Base-by-base conservation (phyloP, 2,329 filamentous ascomycete genomes). In the Colletotrichum plurivorum region DNA sequence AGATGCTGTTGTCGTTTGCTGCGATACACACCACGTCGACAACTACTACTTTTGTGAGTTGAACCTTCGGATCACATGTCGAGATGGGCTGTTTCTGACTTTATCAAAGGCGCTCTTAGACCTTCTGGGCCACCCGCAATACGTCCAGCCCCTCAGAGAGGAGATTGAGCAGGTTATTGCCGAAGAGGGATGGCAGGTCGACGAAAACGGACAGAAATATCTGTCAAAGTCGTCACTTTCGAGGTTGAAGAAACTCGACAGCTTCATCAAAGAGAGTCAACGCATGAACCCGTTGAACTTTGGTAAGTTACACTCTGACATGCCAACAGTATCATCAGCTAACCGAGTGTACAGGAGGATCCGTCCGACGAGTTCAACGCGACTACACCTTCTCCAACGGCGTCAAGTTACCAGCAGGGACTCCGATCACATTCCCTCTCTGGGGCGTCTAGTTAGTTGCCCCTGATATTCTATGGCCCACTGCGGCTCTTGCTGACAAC, bases 261-360 rank as follows among this genome's bases (percentile, higher is more conserved):
- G 80, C 66, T 82, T 81, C 71, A 77, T 82, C 58, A 81, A 79
- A 63, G 80, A 82, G 60, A 77, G 77, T 2, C 76, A 79, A 49
- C 75, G 81, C 4, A 65, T 78, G 49, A 76, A 77, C 55, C 79
- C 80, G 2, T 71, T 74, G 3, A 67, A 52, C 49, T 45, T 65
- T 51, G 66, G 66, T 68, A 59, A 2, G 53, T 22, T 2, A 8
- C 5, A 8, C 9, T 27, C 2, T 6, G 4, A 78, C 83, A 6
- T 81, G 88, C 73, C 82, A 88, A 3, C 87, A 85, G 54, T 85
- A 85, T 73, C 87, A 87, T 20, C 83, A 87, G 78, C 85, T 13
- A 82, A 83, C 1, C 76, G 82, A 82, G 18, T 79, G 79, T 4
- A 77, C 78, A 86, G 46, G 79, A 84, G 69, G 77, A 81, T 1